phyloP scores from a whole-genome alignment of 2,329 filamentous ascomycete genomes.

The Fusarium pilosicola region DNA sequence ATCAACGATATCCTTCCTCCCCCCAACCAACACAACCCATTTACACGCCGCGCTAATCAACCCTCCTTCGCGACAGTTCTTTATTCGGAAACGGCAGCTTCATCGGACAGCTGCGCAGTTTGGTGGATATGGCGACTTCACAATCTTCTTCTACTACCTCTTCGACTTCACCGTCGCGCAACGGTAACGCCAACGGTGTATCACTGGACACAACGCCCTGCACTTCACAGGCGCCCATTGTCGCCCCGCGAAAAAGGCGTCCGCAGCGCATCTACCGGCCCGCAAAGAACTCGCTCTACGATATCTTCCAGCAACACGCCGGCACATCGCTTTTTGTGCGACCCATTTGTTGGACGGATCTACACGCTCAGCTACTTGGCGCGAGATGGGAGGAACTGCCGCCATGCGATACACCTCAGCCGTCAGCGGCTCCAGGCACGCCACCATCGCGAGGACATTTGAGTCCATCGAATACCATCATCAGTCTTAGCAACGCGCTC shows the following conservation, averaged over 20 bases:
- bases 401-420: conserved; percentile 54
- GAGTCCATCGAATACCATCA: conserved; percentile 55
- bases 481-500: conserved; percentile 55
- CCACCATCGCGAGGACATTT: conserved; percentile 51
- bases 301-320: conserved; percentile 60
- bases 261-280: conserved; percentile 52
- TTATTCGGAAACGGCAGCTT: conserved; percentile 44
- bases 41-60: conserved; percentile 19
- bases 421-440: conserved; percentile 46
- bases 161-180: conserved; percentile 19
- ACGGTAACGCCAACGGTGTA: not conserved
- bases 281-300: conserved; percentile 61
- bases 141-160: conserved; percentile 18
- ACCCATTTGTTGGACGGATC: conserved; percentile 66
- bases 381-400: conserved; percentile 57
- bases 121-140: conserved; percentile 45
- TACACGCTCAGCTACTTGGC: conserved; percentile 59
- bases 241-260: conserved; percentile 38
- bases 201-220: conserved; percentile 38
- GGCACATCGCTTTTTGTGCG: conserved; percentile 60
- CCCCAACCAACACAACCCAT: not conserved
- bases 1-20: not conserved
- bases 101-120: conserved; percentile 44
- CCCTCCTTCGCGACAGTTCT: conserved; percentile 20
- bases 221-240: conserved; percentile 40